Evolutionary conservation across 73 alveolate species (phyloP).

Genomic region (Paraurostyla sp.): DNA sequence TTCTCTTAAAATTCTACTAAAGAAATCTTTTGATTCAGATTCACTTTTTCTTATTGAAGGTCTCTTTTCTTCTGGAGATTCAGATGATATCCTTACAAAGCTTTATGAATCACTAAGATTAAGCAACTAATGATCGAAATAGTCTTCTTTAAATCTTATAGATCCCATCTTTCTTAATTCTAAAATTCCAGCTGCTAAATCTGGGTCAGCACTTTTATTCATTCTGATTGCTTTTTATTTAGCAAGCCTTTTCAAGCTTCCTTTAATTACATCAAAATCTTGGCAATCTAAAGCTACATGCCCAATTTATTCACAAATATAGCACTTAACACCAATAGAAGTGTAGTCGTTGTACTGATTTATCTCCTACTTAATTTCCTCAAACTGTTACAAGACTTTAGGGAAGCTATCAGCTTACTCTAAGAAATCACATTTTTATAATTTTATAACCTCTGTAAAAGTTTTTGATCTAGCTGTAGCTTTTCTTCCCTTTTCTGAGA

Average conservation of each 20-base stretch:
- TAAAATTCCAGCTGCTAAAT: background rate
- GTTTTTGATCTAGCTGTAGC: conserved; percentile 73
- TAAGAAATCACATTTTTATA: conserved; percentile 29
- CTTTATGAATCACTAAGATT: conserved; percentile 32
- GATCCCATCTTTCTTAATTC: conserved; percentile 16
- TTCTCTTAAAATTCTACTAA: background rate
- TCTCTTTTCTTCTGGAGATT: conserved; percentile 29
- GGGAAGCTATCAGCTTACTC: conserved; percentile 13
- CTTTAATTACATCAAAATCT: conserved; percentile 43
- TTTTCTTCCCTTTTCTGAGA: conserved; percentile 69
- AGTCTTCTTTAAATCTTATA: conserved; percentile 23
- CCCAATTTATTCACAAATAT: conserved; percentile 69
- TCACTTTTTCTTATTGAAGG: background rate
- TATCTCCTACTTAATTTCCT: conserved; percentile 3
- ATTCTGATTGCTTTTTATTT: background rate
- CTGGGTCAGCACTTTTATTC: conserved; percentile 35
- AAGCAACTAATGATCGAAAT: background rate
- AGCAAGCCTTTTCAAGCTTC: conserved; percentile 11
- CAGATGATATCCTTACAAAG: background rate
- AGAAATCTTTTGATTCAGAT: background rate
- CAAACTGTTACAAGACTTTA: conserved; percentile 2
- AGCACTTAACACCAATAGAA: conserved; percentile 65
- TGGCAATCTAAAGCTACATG: conserved; percentile 74
- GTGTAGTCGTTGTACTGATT: conserved; percentile 49
- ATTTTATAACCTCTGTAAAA: conserved; percentile 68